A percentile compares a stretch with the other conserved stretches of the same genome.
phyloP scores from a whole-genome alignment of 2,329 filamentous ascomycete species.

The Penicillium sp. region DNA sequence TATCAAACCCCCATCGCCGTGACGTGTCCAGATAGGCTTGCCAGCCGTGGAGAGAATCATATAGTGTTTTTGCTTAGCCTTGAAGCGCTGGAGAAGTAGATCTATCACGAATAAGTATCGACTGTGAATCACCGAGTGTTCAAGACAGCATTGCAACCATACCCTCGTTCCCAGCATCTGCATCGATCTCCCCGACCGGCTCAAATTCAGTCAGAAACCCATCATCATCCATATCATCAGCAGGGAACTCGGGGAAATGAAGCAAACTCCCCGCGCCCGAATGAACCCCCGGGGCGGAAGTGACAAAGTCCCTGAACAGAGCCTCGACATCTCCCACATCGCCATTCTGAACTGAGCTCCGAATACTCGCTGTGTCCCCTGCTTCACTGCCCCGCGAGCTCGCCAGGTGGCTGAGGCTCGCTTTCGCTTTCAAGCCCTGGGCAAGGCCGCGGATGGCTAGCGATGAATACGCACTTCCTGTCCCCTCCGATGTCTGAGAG shows the following conservation, averaged over 20 bases:
- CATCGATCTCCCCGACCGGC: constrained; percentile 60
- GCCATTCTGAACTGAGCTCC: constrained; percentile 54
- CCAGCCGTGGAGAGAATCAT: constrained; percentile 94
- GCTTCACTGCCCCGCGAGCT: constrained; percentile 52
- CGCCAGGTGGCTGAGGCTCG: constrained; percentile 43
- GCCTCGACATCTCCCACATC: constrained; percentile 75
- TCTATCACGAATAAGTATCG: constrained; percentile 25
- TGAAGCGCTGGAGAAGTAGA: constrained; percentile 71
- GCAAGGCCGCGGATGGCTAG: constrained; percentile 37
- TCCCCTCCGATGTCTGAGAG: constrained; percentile 71
- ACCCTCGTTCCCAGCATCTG: constrained; percentile 60
- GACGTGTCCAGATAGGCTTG: constrained; percentile 95
- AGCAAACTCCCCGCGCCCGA: constrained; percentile 38
- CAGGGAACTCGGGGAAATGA: constrained; percentile 36
- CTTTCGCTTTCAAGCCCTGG: constrained; percentile 32
- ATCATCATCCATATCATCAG: constrained; percentile 59
- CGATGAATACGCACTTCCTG: constrained; percentile 64
- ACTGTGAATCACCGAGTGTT: not conserved
- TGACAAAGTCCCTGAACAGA: constrained; percentile 71
- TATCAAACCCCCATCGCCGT: constrained; percentile 85
- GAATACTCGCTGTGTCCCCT: constrained; percentile 53
- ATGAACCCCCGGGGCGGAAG: constrained; percentile 37
- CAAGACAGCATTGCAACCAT: constrained; percentile 8
- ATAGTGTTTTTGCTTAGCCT: constrained; percentile 93
- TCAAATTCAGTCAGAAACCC: constrained; percentile 77